These are phyloP conservation scores for Pholiota microspora DNA, from an alignment of 768 basidiomycete species.

Conservation along the genomic window DNA sequence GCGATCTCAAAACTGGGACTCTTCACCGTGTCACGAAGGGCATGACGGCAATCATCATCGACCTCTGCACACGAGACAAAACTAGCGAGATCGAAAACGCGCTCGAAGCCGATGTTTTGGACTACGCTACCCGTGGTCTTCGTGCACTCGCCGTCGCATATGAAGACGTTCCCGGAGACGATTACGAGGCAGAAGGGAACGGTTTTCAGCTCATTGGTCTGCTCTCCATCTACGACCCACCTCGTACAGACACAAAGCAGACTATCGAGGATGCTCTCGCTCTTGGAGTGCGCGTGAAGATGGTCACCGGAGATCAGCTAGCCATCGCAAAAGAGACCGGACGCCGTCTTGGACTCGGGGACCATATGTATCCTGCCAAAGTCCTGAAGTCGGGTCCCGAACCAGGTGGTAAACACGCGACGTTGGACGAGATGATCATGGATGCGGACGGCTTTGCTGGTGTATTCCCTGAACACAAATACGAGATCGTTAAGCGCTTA, in stretches of 20 bases:
- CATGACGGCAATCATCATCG: slow-evolving; percentile 98
- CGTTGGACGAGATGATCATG: slow-evolving; percentile 98
- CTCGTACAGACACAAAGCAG: slow-evolving; percentile 97
- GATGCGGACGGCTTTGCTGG: slow-evolving; percentile 99
- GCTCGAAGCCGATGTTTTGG: slow-evolving; percentile 94
- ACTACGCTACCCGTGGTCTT: slow-evolving; percentile 93
- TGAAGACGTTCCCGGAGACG: slow-evolving; percentile 87
- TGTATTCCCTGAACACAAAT: slow-evolving; percentile 99
- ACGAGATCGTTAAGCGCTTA: slow-evolving; percentile 98
- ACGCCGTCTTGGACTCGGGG: slow-evolving; percentile 95
- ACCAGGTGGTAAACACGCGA: slow-evolving; percentile 77
- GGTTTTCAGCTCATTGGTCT: slow-evolving; percentile 98
- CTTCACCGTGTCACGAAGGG: slow-evolving; percentile 99
- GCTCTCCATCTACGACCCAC: slow-evolving; percentile 96
- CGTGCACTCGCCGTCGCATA: slow-evolving; percentile 96
- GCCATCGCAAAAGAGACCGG: slow-evolving; percentile 99
- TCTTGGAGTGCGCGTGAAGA: slow-evolving; percentile 98
- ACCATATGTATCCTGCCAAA: slow-evolving; percentile 99
- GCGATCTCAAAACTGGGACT: slow-evolving; percentile 86
- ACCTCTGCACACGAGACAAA: slow-evolving; percentile 97
- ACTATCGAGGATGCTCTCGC: slow-evolving; percentile 96
- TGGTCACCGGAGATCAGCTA: slow-evolving; percentile 99
- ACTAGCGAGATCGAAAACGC: slow-evolving; percentile 86
- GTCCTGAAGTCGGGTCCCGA: slow-evolving; percentile 97
- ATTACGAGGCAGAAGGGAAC: slow-evolving; percentile 84